phyloP scores from a whole-genome alignment of 768 basidiomycete species.

The Lactarius hatsudake region DNA sequence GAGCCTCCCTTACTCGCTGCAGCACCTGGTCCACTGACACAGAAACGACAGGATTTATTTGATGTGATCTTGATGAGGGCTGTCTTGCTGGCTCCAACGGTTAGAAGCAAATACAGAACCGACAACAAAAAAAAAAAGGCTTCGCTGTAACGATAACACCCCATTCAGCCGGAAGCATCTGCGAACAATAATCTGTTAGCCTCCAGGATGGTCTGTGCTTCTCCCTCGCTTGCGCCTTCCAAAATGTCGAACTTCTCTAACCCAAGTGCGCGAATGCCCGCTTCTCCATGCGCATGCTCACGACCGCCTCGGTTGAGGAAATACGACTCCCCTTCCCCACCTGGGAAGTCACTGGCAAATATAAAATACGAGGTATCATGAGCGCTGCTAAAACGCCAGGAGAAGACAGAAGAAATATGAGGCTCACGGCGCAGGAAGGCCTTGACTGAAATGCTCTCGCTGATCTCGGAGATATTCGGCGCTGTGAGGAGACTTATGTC shows the following conservation, averaged over 20 bases:
- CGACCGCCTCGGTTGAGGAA: constrained; percentile 42
- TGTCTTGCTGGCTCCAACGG: background rate
- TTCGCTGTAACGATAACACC: background rate
- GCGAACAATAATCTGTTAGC: constrained; percentile 19
- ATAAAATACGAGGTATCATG: background rate
- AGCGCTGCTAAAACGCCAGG: background rate
- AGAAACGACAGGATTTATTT: background rate
- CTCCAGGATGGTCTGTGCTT: constrained; percentile 10
- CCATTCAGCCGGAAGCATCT: background rate
- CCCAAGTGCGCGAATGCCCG: constrained; percentile 23
- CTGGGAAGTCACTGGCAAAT: constrained; percentile 52
- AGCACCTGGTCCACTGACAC: background rate
- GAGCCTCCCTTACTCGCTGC: background rate
- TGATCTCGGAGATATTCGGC: constrained; percentile 60
- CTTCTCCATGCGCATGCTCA: constrained; percentile 36
- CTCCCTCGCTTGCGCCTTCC: constrained; percentile 9
- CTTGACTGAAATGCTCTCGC: constrained; percentile 55
- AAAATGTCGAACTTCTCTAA: constrained; percentile 20
- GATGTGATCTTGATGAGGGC: background rate
- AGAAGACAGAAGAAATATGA: background rate
- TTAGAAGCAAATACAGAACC: background rate
- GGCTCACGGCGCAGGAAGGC: constrained; percentile 52
- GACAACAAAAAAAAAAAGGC: background rate
- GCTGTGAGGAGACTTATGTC: constrained; percentile 31
- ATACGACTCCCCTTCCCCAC: constrained; percentile 41